Percentiles rank a stretch among this genome's conserved stretches.
Conservation (phyloP, 2,329 filamentous ascomycete species). For the Fusarium austroafricanum region DNA sequence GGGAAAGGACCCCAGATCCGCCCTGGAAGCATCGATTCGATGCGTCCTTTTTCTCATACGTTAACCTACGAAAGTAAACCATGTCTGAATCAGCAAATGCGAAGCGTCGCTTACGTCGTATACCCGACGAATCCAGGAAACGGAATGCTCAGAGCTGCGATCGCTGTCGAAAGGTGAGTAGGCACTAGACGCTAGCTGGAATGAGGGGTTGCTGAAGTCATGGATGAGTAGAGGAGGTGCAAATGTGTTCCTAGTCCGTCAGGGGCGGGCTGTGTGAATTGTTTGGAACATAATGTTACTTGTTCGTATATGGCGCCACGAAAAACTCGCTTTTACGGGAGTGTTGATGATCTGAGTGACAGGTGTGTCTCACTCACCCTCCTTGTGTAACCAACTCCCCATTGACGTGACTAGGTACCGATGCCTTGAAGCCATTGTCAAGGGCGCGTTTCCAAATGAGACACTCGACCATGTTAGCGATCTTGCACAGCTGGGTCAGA, state of each 20-base stretch:
- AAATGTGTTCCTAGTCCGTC: constrained; percentile 50
- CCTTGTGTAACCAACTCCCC: background rate
- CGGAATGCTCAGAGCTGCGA: constrained; percentile 53
- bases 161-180: constrained; percentile 50
- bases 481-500: constrained; percentile 47
- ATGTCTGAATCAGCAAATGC: constrained; percentile 39
- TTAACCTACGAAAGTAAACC: background rate
- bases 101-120: constrained; percentile 48
- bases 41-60: constrained; percentile 12
- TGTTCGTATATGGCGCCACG: constrained; percentile 52
- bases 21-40: constrained; percentile 34
- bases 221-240: constrained; percentile 41
- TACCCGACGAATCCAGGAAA: constrained; percentile 52
- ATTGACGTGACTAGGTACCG: constrained; percentile 42
- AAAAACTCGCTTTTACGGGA: constrained; percentile 54
- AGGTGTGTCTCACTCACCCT: constrained; percentile 37
- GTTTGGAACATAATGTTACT: constrained; percentile 48
- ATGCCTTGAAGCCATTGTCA: constrained; percentile 53
- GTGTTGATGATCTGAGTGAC: constrained; percentile 53
- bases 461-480: constrained; percentile 45
- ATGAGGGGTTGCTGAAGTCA: background rate
- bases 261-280: constrained; percentile 49
- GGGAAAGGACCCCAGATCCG: background rate
- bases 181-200: too few relatives aligned
- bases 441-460: constrained; percentile 50